These are phyloP conservation scores for Marasmius sp. DNA, from an alignment of 1,284 basidiomycete genomes.

Conservation along the genomic window DNA sequence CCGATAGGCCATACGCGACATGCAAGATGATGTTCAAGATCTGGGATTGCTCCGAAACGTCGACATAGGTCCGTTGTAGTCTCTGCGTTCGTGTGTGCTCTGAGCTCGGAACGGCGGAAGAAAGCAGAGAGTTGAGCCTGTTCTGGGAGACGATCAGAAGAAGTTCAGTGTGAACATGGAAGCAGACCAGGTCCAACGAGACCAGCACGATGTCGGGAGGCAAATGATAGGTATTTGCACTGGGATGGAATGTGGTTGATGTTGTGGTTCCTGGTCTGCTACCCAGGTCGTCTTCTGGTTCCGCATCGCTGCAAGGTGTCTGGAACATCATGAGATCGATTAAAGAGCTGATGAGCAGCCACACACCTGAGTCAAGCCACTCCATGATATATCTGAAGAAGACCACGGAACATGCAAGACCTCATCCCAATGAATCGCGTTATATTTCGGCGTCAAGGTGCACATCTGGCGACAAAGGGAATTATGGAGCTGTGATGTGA, in stretches of 20 bases:
- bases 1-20: not conserved
- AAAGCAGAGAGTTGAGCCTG: not conserved
- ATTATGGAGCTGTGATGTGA: no score
- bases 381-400: no score
- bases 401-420: no score
- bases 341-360: no score
- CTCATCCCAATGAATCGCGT: no score
- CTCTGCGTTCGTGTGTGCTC: not conserved
- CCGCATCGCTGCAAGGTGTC: no score
- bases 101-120: not conserved
- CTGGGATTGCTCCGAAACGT: not conserved
- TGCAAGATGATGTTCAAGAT: not conserved
- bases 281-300: no score
- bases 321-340: no score
- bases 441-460: no score
- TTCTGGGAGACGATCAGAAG: not conserved
- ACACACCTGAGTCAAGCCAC: no score
- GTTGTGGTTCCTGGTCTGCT: not conserved
- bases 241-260: not conserved
- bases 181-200: not conserved
- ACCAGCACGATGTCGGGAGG: not conserved
- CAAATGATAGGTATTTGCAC: not conserved
- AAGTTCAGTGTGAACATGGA: not conserved
- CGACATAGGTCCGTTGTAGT: not conserved
- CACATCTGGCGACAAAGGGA: no score